Conservation (phyloP, 495 filamentous ascomycete genomes). For the Wilcoxina mikolae region DNA sequence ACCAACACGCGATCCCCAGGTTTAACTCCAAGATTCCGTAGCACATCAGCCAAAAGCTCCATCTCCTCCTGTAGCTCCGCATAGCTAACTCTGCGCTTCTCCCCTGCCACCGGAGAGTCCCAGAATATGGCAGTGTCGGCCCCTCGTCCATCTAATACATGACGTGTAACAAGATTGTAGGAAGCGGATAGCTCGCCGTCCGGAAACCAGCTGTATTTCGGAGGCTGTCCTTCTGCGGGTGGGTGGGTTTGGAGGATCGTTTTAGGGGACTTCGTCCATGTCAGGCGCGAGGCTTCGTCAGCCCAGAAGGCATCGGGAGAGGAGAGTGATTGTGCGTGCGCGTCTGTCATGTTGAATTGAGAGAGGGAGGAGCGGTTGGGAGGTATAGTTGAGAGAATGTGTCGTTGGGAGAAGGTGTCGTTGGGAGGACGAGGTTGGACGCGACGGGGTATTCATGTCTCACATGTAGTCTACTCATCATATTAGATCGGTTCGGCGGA, state of each 20-base stretch:
- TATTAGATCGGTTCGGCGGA: no score
- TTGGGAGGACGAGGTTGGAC: not conserved
- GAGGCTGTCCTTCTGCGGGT: not conserved
- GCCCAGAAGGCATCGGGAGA: conserved; percentile 64
- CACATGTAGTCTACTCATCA: no score
- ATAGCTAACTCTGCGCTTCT: conserved; percentile 60
- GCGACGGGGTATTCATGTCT: not conserved
- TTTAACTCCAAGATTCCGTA: conserved; percentile 67
- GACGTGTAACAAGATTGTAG: conserved; percentile 81
- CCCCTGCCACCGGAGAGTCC: conserved; percentile 73
- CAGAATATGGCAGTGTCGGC: conserved; percentile 63
- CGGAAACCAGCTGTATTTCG: conserved; percentile 73
- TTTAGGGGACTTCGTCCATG: conserved; percentile 45
- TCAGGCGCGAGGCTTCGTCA: conserved; percentile 53
- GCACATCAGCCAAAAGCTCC: conserved; percentile 64
- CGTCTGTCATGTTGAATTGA: conserved; percentile 15
- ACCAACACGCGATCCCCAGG: conserved; percentile 85
- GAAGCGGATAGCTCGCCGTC: conserved; percentile 78
- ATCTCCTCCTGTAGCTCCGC: conserved; percentile 64
- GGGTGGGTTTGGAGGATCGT: conserved; percentile 16
- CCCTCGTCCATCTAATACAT: conserved; percentile 62
- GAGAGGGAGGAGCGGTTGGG: not conserved
- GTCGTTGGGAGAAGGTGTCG: not conserved
- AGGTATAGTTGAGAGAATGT: not conserved
- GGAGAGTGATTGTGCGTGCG: conserved; percentile 39